Conservation (phyloP, 1,284 basidiomycete species). For the Schizophyllum amplum region DNA sequence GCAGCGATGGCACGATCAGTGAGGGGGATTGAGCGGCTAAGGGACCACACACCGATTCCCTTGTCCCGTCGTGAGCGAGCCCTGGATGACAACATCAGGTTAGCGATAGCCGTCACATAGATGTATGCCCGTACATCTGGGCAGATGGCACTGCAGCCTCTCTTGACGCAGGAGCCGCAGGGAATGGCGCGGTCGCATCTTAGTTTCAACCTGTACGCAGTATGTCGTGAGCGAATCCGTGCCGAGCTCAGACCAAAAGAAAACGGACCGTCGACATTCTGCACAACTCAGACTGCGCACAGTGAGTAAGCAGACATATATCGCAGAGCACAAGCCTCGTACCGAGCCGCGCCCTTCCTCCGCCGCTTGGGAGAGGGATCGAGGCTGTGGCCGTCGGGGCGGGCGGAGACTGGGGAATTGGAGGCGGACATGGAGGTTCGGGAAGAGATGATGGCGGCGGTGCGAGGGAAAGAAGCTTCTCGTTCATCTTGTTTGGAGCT, state of each 20-base stretch:
- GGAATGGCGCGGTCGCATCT: slow-evolving; percentile 66
- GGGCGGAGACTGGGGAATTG: too few relatives aligned
- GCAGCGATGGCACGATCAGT: slow-evolving; percentile 4
- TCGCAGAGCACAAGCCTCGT: neutral
- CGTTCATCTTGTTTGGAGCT: neutral
- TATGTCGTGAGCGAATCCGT: slow-evolving; percentile 6
- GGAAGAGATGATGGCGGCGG: neutral
- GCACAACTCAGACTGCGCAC: slow-evolving; percentile 4
- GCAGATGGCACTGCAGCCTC: slow-evolving; percentile 70
- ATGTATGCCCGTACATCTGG: slow-evolving; percentile 33
- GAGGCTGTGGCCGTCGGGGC: neutral
- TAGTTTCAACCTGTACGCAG: slow-evolving; percentile 51
- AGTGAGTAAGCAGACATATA: neutral
- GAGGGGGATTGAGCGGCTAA: slow-evolving; percentile 5
- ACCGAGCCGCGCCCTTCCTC: neutral
- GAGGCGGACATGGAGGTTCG: neutral
- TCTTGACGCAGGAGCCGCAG: slow-evolving; percentile 56
- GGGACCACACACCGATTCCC: slow-evolving; percentile 57
- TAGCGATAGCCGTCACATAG: slow-evolving; percentile 1
- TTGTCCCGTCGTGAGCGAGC: slow-evolving; percentile 70
- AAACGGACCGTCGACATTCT: slow-evolving; percentile 57
- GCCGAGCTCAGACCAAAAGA: slow-evolving; percentile 4
- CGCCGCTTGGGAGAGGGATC: neutral
- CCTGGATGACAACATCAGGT: slow-evolving; percentile 24
- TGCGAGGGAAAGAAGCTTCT: neutral